Base-by-base conservation (phyloP, 495 filamentous ascomycete genomes). In the Xylaria intraflava region DNA sequence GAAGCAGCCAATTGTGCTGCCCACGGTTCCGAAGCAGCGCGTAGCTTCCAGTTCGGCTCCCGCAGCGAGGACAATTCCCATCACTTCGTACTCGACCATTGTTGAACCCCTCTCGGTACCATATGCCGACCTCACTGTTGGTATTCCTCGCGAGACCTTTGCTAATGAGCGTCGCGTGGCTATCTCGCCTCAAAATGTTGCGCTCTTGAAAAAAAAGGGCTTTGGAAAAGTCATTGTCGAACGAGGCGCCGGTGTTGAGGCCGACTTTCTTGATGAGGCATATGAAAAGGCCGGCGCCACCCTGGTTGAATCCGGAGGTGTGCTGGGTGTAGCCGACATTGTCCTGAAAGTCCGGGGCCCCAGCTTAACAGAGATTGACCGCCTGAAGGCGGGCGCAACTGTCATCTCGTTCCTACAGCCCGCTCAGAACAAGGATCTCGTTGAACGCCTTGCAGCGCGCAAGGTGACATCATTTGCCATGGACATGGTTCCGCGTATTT, bases 401-500 rank as follows among this genome's bases (percentile, higher is more conserved):
- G 64, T 90, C 46, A 84, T 90, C 52, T 88, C 84, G 33, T 86
- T 90, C 66, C 67, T 90, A 27, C 87, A 89, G 64, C 85, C 87
- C 1, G 75, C 78, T 33, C 86, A 89, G 71, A 89, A 89, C 61
- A 81, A 76, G 59, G 66, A 75, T 17, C 64, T 88, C 30, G 84
- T 90, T n/a, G 77, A 87, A 47, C 79, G 74, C 42, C 75, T 89
- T 27, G 81, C 84, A 31, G 71, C 75, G 33, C 76, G 78, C 9
- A 83, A 83, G 30, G 78, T 80, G 2, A 88, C 83, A 7, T 65
- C 78, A 3, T 90, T 92, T 61, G 88, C 88, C 27, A 92, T 92
- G 86, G 88, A 92, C 62, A 81, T 87, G 77, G 83, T 92, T 47
- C 88, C 87, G 0, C 80, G 88, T 27, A 90, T 92, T 57, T 90